These are phyloP conservation scores for Fusarium continuum DNA, from an alignment of 2,329 filamentous ascomycete species.

Conservation along the genomic window DNA sequence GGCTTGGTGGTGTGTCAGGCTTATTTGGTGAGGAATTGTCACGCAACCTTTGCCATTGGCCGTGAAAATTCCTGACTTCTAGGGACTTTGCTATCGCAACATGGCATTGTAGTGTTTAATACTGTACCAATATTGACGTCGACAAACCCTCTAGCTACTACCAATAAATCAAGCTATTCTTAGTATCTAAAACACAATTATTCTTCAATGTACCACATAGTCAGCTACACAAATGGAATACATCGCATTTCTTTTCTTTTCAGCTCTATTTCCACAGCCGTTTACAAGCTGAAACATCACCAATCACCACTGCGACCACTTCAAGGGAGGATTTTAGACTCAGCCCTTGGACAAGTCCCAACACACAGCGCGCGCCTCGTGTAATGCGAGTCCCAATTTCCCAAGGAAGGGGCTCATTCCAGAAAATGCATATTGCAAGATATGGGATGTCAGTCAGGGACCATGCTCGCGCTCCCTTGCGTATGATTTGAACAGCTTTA, in stretches of 20 bases:
- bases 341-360: not conserved
- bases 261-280: slow-evolving; percentile 4
- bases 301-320: not conserved
- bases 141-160: not conserved
- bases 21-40: not conserved
- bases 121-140: not conserved
- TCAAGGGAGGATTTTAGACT: slow-evolving; percentile 18
- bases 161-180: not conserved
- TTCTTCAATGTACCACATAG: not conserved
- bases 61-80: not conserved
- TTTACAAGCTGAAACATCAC: slow-evolving; percentile 5
- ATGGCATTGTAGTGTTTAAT: not conserved
- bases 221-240: not conserved
- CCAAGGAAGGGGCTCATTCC: slow-evolving; percentile 33
- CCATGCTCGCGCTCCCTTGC: slow-evolving; percentile 22
- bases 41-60: not conserved
- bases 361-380: not conserved
- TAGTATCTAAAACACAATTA: not conserved
- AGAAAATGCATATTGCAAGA: not conserved
- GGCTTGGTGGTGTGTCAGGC: not conserved
- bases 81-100: not conserved
- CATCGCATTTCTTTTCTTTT: slow-evolving; percentile 19
- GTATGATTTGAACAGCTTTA: slow-evolving; percentile 9
- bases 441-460: not conserved
- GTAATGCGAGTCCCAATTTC: slow-evolving; percentile 18